Conservation (phyloP, 2,329 filamentous ascomycete genomes). For the Verticillium dahliae region DNA sequence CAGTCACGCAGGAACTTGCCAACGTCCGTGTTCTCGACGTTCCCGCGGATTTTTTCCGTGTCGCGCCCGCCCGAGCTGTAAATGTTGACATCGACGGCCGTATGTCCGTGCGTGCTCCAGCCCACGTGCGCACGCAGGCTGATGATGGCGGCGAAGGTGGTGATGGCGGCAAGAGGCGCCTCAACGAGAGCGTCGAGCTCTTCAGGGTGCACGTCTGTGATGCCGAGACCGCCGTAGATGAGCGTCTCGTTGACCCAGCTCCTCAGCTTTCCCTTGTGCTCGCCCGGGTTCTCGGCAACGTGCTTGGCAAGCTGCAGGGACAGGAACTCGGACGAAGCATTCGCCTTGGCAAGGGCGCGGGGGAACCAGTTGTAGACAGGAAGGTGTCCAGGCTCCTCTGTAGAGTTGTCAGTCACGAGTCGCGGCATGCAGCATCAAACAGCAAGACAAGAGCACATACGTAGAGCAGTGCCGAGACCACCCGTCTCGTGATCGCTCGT, state of each 20-base stretch:
- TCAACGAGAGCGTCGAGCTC: slow-evolving; percentile 65
- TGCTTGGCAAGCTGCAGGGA: slow-evolving; percentile 55
- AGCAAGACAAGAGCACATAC: slow-evolving; percentile 32
- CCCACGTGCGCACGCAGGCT: slow-evolving; percentile 83
- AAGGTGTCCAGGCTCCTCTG: slow-evolving; percentile 42
- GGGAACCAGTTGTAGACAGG: slow-evolving; percentile 74
- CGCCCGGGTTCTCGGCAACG: slow-evolving; percentile 33
- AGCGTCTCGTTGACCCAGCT: slow-evolving; percentile 64
- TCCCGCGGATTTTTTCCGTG: slow-evolving; percentile 64
- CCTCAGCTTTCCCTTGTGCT: slow-evolving; percentile 35
- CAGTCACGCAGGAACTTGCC: slow-evolving; percentile 77
- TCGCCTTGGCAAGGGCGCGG: slow-evolving; percentile 65
- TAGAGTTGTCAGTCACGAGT: slow-evolving; percentile 28
- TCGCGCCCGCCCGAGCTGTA: slow-evolving; percentile 70
- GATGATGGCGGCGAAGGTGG: slow-evolving; percentile 74
- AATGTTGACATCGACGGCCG: slow-evolving; percentile 91
- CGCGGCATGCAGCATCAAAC: slow-evolving; percentile 28
- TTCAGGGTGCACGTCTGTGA: slow-evolving; percentile 62
- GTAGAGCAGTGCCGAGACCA: slow-evolving; percentile 74
- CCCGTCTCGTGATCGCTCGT: slow-evolving; percentile 98
- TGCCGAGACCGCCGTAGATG: slow-evolving; percentile 65
- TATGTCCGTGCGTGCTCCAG: slow-evolving; percentile 92
- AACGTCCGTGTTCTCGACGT: slow-evolving; percentile 92
- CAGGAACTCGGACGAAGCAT: slow-evolving; percentile 71
- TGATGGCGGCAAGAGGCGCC: slow-evolving; percentile 44